A percentile compares a stretch with the other conserved stretches of the same genome.
Evolutionary conservation across 2,329 filamentous ascomycete species (phyloP).

Genomic region (Capronia americana): DNA sequence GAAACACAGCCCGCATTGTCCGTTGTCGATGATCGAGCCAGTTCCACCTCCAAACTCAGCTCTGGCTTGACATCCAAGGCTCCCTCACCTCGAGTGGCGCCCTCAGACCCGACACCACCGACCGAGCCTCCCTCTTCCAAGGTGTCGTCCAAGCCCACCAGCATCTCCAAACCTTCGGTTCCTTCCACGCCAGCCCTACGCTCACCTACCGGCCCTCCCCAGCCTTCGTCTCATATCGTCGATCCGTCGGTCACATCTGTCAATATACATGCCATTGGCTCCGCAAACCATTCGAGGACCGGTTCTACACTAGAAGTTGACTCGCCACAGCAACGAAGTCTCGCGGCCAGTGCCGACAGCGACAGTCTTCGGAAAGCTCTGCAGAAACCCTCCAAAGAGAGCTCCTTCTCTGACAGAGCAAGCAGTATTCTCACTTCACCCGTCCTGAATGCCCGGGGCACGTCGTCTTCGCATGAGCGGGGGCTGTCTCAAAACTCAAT

Average conservation of each 20-base stretch:
- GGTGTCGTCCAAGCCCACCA: conserved; percentile 50
- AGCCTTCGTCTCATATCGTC: conserved; percentile 47
- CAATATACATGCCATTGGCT: conserved; percentile 46
- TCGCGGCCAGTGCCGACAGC: conserved; percentile 31
- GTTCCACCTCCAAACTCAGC: conserved; percentile 29
- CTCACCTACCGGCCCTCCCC: conserved; percentile 47
- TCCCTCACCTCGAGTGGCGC: conserved; percentile 33
- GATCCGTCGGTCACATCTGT: conserved; percentile 56
- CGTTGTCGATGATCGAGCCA: conserved; percentile 30
- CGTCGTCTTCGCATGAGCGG: conserved; percentile 30
- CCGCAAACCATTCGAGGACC: conserved; percentile 35
- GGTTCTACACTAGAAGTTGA: conserved; percentile 36
- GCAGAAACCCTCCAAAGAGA: conserved; percentile 44
- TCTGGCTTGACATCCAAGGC: conserved; percentile 35
- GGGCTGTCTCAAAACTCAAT: conserved; percentile 29
- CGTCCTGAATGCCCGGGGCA: conserved; percentile 15
- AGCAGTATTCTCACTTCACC: conserved; percentile 32
- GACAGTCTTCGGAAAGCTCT: conserved; percentile 36
- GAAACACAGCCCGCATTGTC: conserved; percentile 28
- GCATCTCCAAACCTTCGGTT: conserved; percentile 51
- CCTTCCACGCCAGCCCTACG: conserved; percentile 47
- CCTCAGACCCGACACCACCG: conserved; percentile 29
- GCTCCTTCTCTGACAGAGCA: conserved; percentile 22
- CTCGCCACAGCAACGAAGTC: conserved; percentile 30
- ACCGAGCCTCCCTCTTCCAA: conserved; percentile 45